phyloP scores from a whole-genome alignment of 2,329 filamentous ascomycete species.

The Sporothrix schenckii region DNA sequence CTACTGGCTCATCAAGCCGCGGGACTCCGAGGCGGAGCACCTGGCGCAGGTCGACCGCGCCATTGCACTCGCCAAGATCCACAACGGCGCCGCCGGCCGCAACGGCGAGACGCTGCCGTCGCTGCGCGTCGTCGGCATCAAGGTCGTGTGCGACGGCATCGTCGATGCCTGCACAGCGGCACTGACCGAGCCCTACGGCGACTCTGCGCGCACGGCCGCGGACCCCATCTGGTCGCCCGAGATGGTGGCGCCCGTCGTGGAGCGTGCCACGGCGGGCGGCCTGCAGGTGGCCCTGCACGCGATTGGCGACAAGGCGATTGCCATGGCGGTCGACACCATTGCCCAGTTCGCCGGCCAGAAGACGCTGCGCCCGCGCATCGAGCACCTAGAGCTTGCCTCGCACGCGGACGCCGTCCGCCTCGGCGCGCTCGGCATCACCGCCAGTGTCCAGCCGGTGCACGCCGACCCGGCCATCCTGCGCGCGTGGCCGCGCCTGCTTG shows the following conservation, averaged over 20 bases:
- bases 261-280: conserved; percentile 55
- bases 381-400: conserved; percentile 64
- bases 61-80: conserved; percentile 51
- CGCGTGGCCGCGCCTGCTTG: conserved; percentile 63
- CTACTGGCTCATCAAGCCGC: conserved; percentile 59
- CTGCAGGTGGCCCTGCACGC: conserved; percentile 67
- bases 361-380: conserved; percentile 61
- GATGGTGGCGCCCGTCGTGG: conserved; percentile 57
- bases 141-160: conserved; percentile 67
- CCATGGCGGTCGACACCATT: conserved; percentile 60
- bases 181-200: conserved; percentile 61
- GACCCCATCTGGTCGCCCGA: conserved; percentile 59
- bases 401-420: conserved; percentile 59
- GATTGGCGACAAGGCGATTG: conserved; percentile 64
- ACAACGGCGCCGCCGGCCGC: conserved; percentile 42
- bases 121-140: conserved; percentile 62
- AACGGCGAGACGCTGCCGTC: conserved; percentile 43
- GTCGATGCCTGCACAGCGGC: conserved; percentile 68
- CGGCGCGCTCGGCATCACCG: conserved; percentile 62
- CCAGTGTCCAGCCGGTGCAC: conserved; percentile 62
- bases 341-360: conserved; percentile 40
- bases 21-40: conserved; percentile 49
- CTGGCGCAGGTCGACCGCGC: conserved; percentile 56
- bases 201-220: conserved; percentile 42
- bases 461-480: conserved; percentile 63